Evolutionary conservation across 2,329 filamentous ascomycete species (phyloP), one percentile per base, ranked within the genome.

Genomic region (Diplodia sapinea): DNA sequence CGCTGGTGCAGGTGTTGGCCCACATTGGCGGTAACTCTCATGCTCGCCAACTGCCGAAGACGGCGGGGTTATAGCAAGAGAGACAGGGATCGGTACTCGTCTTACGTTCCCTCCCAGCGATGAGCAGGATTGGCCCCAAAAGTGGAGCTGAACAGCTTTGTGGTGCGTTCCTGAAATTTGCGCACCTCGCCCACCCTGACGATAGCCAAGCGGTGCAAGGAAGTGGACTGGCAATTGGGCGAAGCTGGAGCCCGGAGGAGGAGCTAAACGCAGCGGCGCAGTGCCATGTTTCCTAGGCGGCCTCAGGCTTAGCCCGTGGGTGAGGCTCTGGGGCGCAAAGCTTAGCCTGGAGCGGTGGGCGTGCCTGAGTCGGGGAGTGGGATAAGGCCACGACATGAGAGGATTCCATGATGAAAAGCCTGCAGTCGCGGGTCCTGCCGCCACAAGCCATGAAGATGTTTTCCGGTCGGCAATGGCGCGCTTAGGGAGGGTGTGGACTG

Each of bases 261-360:
- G 40, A 11, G 13, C 57, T 49, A 26, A 9, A 9, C 29, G 26
- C 5, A n/a, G 55, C 7, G 33, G 9, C 23, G 38, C 9, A n/a
- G 6, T 57, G 8, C n/a, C 26, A 15, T 31, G 13, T 12, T n/a
- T 29, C 9, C 38, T n/a, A 13, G 20, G 23, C 8, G 43, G 38
- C 20, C 26, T 12, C 57, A 50, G 1, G 26, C 57, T 62, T 49
- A 43, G 57, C 43, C 17, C 4, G 13, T 47, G 29, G 26, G 3
- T 62, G 57, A 62, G 57, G 40, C 57, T 62, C 57, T 7, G 29
- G 12, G 57, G 43, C 40, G 15, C 29, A 62, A 62, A 62, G 57
- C 57, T 62, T 62, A 47, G 57, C 57, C 17, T 20, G 8, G 23
- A 17, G 29, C 9, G 6, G 33, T 23, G 23, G n/a, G 36, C 23